phyloP scores from a whole-genome alignment of 805 yeast species.

The Nakazawaea laoshanensis region DNA sequence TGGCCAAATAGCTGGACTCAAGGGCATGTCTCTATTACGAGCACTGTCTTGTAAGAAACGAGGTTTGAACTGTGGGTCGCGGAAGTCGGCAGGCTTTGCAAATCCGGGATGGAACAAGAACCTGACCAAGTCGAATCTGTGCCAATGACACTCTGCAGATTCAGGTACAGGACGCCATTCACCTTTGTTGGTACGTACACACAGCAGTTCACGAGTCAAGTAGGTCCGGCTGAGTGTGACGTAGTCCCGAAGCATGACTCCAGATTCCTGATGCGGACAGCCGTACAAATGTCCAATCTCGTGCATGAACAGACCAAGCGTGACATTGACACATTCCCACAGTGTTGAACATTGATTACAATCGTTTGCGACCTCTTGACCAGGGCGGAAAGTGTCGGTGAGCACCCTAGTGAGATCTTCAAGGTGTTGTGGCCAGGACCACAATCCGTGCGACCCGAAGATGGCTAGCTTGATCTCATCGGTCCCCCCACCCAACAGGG shows the following conservation, averaged over 20 bases:
- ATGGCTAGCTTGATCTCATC: conserved; percentile 70
- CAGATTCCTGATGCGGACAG: conserved; percentile 84
- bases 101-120: conserved; percentile 79
- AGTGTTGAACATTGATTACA: conserved; percentile 72
- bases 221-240: conserved; percentile 74
- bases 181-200: conserved; percentile 40
- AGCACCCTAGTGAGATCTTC: conserved; percentile 65
- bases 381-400: conserved; percentile 60
- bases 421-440: conserved; percentile 84
- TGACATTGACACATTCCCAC: conserved; percentile 85
- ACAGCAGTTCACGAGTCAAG: conserved; percentile 56
- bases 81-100: conserved; percentile 54
- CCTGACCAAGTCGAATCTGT: conserved; percentile 69
- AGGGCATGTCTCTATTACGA: conserved; percentile 14
- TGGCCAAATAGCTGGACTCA: conserved; percentile 35
- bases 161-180: conserved; percentile 45
- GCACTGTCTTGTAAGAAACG: conserved; percentile 13
- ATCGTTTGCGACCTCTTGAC: conserved; percentile 84
- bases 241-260: conserved; percentile 88
- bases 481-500: conserved; percentile 89
- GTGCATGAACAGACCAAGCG: conserved; percentile 91
- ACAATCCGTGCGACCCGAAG: conserved; percentile 88
- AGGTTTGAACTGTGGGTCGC: conserved; percentile 31
- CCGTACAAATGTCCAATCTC: conserved; percentile 90
- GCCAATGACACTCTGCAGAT: conserved; percentile 71